Conservation (phyloP, 2,329 filamentous ascomycete species). For the Dissoconium aciculare region DNA sequence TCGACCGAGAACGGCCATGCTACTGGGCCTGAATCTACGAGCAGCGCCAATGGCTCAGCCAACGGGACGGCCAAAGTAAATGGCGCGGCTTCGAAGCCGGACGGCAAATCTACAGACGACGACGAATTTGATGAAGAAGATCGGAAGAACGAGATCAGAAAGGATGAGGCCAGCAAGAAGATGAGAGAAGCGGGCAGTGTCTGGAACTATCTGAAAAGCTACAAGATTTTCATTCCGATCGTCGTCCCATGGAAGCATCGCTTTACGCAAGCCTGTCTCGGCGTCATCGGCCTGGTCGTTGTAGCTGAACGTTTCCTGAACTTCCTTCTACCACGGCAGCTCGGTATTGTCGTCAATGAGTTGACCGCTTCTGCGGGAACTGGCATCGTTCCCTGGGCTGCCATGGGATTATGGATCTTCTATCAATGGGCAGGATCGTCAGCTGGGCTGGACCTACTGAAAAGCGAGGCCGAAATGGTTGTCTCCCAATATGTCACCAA, state of each 20-base stretch:
- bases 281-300: conserved; percentile 52
- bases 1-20: conserved; percentile 1
- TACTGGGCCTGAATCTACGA: conserved; percentile 6
- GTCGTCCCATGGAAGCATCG: conserved; percentile 59
- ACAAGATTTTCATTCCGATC: conserved; percentile 60
- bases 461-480: conserved; percentile 38
- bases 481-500: conserved; percentile 44
- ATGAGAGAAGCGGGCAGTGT: conserved; percentile 62
- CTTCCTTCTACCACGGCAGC: conserved; percentile 63
- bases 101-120: conserved; percentile 12
- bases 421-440: conserved; percentile 37
- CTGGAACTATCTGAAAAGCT: conserved; percentile 62
- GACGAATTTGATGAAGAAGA: conserved; percentile 35
- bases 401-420: conserved; percentile 38
- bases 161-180: conserved; percentile 40
- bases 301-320: conserved; percentile 58
- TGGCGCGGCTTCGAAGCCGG: conserved; percentile 2
- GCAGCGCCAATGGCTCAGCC: conserved; percentile 7
- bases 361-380: conserved; percentile 38
- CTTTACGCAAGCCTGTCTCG: conserved; percentile 51
- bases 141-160: conserved; percentile 44
- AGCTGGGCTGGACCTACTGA: conserved; percentile 37
- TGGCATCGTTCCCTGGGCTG: conserved; percentile 36
- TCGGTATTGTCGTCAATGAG: conserved; percentile 63
- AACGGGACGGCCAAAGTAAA: conserved; percentile 5